Evolutionary conservation across 306 rosid species (phyloP).

Genomic region (Inga oerstediana): DNA sequence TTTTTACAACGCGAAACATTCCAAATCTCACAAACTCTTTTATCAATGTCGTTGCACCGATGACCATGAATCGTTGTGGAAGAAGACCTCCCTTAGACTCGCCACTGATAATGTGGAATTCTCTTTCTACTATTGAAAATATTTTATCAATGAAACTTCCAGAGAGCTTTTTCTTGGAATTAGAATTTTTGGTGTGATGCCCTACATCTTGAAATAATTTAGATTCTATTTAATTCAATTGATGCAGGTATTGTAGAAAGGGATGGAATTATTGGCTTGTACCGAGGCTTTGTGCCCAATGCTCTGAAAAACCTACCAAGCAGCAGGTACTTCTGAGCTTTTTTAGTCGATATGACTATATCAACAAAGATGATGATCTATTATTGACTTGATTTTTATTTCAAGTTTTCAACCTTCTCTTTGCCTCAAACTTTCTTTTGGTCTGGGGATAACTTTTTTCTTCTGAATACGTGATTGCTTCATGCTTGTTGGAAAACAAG

Average conservation of each 20-base stretch:
- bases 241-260: slow-evolving; percentile 71
- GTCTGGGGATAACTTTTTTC: slow-evolving; percentile 9
- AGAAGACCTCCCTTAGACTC: too few relatives aligned
- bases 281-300: slow-evolving; percentile 85
- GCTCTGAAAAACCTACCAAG: slow-evolving; percentile 84
- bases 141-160: too few relatives aligned
- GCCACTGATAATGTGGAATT: too few relatives aligned
- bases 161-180: too few relatives aligned
- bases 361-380: neutral
- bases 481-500: neutral
- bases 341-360: neutral
- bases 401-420: neutral
- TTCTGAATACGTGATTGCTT: neutral
- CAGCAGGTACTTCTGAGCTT: slow-evolving; percentile 65
- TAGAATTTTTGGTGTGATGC: too few relatives aligned
- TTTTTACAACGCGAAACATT: too few relatives aligned
- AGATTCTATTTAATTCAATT: slow-evolving; percentile 1
- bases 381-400: neutral
- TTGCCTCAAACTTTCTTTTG: neutral
- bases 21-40: too few relatives aligned
- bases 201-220: neutral
- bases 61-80: too few relatives aligned
- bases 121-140: too few relatives aligned
- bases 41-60: too few relatives aligned
- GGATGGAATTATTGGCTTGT: slow-evolving; percentile 84